Percentiles rank a stretch among this genome's conserved stretches.
Conservation (phyloP, 2,329 filamentous ascomycete species). For the Neofusicoccum sp. region DNA sequence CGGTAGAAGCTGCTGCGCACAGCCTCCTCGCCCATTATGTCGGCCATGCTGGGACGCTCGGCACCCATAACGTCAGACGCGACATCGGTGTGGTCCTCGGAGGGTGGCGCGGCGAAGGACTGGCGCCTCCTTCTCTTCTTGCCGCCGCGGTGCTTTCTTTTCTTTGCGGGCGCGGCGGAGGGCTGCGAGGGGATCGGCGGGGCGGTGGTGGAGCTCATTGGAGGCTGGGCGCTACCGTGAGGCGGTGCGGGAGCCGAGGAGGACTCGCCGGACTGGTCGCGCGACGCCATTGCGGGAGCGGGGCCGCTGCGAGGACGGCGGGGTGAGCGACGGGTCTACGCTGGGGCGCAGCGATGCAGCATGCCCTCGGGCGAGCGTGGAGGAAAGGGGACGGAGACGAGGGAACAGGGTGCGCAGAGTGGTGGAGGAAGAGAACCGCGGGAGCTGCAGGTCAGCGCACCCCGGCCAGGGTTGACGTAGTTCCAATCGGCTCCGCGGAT, state of each 20-base stretch:
- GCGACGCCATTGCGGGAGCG: constrained; percentile 16
- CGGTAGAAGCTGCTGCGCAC: constrained; percentile 57
- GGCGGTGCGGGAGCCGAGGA: constrained; percentile 13
- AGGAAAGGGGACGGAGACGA: constrained; percentile 4
- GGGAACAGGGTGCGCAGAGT: constrained; percentile 13
- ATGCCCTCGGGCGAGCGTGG: background rate
- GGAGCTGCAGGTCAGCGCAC: constrained; percentile 14
- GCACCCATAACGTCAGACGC: constrained; percentile 54
- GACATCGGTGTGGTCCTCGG: constrained; percentile 59
- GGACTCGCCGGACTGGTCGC: constrained; percentile 17
- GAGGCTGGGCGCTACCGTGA: constrained; percentile 13
- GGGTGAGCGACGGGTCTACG: background rate
- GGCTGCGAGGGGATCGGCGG: background rate
- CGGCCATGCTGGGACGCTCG: constrained; percentile 43
- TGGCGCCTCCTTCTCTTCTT: constrained; percentile 80
- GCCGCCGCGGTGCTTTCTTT: constrained; percentile 74
- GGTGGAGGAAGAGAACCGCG: constrained; percentile 7
- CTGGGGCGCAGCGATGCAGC: background rate
- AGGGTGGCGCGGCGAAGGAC: constrained; percentile 68
- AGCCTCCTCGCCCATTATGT: constrained; percentile 36
- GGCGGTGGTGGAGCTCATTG: constrained; percentile 9
- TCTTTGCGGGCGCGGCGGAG: constrained; percentile 49
- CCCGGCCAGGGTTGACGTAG: constrained; percentile 19
- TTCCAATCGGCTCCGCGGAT: constrained; percentile 6
- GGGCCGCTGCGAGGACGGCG: background rate